Conservation (phyloP, 2,329 filamentous ascomycete species). For the Escovopsis weberi region DNA sequence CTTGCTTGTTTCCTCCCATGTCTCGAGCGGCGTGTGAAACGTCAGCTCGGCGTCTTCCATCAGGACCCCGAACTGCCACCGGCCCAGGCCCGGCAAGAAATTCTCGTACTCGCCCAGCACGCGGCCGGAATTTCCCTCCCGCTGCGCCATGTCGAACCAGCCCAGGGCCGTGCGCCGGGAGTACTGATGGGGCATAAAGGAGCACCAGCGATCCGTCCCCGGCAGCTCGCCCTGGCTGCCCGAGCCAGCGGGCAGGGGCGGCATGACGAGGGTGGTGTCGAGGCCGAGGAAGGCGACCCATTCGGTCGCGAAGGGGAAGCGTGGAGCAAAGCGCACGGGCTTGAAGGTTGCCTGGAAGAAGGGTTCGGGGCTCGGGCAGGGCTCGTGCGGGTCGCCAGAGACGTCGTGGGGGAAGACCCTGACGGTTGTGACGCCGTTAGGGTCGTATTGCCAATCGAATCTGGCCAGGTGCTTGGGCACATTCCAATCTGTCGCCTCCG, state of each 20-base stretch:
- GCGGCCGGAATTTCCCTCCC: slow-evolving; percentile 10
- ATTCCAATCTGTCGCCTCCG: slow-evolving; percentile 32
- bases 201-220: slow-evolving; percentile 32
- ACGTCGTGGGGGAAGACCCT: slow-evolving; percentile 31
- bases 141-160: slow-evolving; percentile 33
- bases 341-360: slow-evolving; percentile 33
- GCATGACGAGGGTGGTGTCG: slow-evolving; percentile 29
- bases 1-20: slow-evolving; percentile 7
- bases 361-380: slow-evolving; percentile 19
- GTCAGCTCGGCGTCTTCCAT: slow-evolving; percentile 21
- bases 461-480: slow-evolving; percentile 39
- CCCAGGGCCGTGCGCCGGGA: slow-evolving; percentile 21
- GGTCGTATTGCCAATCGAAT: slow-evolving; percentile 29
- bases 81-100: slow-evolving; percentile 31
- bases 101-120: slow-evolving; percentile 18
- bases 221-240: slow-evolving; percentile 27
- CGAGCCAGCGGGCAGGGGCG: slow-evolving; percentile 29
- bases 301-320: slow-evolving; percentile 27
- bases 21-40: slow-evolving; percentile 15
- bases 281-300: slow-evolving; percentile 27
- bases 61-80: slow-evolving; percentile 28
- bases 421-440: slow-evolving; percentile 23
- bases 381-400: slow-evolving; percentile 15
- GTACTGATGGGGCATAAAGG: slow-evolving; percentile 18
- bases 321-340: slow-evolving; percentile 25